Evolutionary conservation across 1,284 basidiomycete genomes (phyloP).

Genomic region (Ganoderma lucidum): DNA sequence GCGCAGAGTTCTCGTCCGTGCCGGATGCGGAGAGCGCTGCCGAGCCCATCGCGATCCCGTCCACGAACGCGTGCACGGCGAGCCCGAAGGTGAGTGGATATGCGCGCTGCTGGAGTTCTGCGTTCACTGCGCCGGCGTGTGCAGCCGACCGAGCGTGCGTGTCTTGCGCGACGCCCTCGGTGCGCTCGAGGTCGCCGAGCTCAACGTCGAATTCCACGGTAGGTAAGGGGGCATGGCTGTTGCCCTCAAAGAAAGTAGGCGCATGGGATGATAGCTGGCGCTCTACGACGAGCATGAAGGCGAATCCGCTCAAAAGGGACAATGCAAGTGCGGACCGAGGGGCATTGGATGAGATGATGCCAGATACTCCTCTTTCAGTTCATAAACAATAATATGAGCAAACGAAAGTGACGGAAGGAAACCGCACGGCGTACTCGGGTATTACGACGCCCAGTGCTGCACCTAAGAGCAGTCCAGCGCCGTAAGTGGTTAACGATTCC

Average conservation of each 20-base stretch:
- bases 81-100: conserved; percentile 86
- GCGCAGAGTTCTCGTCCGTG: conserved; percentile 34
- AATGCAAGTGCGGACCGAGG: conserved; percentile 70
- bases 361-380: conserved; percentile 58
- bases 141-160: neutral
- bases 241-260: conserved; percentile 36
- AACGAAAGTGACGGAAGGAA: neutral
- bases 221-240: conserved; percentile 27
- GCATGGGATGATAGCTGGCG: conserved; percentile 61
- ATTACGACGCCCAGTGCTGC: conserved; percentile 91
- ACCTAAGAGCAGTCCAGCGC: conserved; percentile 88
- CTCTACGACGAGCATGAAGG: conserved; percentile 84
- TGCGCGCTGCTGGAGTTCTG: conserved; percentile 43
- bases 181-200: conserved; percentile 58
- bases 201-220: conserved; percentile 67
- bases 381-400: neutral
- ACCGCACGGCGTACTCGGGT: conserved; percentile 74
- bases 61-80: conserved; percentile 86
- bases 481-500: conserved; percentile 71
- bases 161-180: conserved; percentile 33
- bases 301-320: conserved; percentile 83
- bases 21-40: conserved; percentile 57
- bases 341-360: conserved; percentile 7
- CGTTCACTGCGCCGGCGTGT: conserved; percentile 9
- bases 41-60: conserved; percentile 91